These are phyloP conservation scores for Clonostachys rosea DNA, from an alignment of 2,329 filamentous ascomycete species.

Conservation along the genomic window DNA sequence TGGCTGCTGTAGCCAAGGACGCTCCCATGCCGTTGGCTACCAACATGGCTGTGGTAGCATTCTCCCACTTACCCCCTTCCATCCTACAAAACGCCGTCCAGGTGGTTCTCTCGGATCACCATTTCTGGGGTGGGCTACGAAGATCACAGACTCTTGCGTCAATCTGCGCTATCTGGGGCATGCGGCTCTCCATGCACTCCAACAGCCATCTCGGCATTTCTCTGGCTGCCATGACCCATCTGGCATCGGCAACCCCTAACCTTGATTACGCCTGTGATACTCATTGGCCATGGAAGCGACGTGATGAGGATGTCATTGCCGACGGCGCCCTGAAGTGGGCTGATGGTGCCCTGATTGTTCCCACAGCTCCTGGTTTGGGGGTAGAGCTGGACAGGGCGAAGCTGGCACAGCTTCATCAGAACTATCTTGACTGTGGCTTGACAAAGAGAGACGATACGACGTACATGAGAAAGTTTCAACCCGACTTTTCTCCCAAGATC, in stretches of 20 bases:
- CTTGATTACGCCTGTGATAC: constrained; percentile 37
- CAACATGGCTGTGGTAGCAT: constrained; percentile 36
- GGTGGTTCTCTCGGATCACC: constrained; percentile 32
- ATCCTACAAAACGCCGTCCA: constrained; percentile 31
- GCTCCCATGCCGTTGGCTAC: constrained; percentile 34
- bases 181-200: constrained; percentile 35
- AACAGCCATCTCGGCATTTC: constrained; percentile 36
- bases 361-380: constrained; percentile 24
- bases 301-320: constrained; percentile 31
- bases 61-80: constrained; percentile 27
- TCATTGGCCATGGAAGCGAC: constrained; percentile 37
- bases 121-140: constrained; percentile 36
- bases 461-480: constrained; percentile 26
- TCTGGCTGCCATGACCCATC: constrained; percentile 34
- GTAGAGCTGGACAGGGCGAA: constrained; percentile 28
- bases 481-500: constrained; percentile 22
- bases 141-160: constrained; percentile 29
- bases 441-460: constrained; percentile 28
- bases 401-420: constrained; percentile 24
- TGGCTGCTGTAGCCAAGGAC: constrained; percentile 33
- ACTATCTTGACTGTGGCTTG: constrained; percentile 29
- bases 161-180: constrained; percentile 30
- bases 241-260: constrained; percentile 31
- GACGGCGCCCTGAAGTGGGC: constrained; percentile 27
- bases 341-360: constrained; percentile 26